Base-by-base conservation (phyloP, 1,284 basidiomycete genomes). In the Peniophora sp. region DNA sequence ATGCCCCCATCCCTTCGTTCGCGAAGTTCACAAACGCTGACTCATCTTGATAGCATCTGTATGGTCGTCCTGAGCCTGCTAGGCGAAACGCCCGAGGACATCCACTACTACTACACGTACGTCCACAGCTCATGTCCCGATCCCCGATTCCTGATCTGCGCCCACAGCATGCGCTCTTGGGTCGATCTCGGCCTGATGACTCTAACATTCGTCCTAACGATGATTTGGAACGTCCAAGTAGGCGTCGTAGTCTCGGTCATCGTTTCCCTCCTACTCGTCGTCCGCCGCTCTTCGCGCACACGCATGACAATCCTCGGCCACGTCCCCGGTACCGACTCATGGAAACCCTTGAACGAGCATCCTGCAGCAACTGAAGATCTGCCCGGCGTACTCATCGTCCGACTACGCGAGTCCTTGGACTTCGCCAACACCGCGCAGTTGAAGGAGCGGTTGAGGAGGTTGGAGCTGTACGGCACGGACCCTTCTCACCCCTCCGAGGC, bases 361-460 rank as follows among this genome's bases (percentile, higher is more conserved):
- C 79, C 83, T 0, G 85, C 88, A 52, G 85, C 83, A 1, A 76
- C 83, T 51, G 86, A 91, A 59, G 85, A 85, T 56, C 77, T 85
- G 47, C 77, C 83, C 1, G 90, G 91, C 1, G 85, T 85, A 23
- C 71, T 95, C 41, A 92, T 94, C 52, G 77, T 94, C 2, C 73
- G 89, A 23, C 83, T 95, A 47, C 71, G 88, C 42, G 91, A 94
- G 68, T 85, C 80, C 57, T 69, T 94, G 11, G 85, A 89, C 58
- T 94, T 94, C 60, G 89, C 92, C 18, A 96, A 96, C 63, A 92
- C 92, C 17, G 88, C 89, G 32, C 90, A 93, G 58, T 69, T 95
- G n/a, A 89, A 89, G 71, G 94, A 95, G 63, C 83, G 94, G 20
- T 69, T 97, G 17, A 76, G 92, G 36, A 70, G 89, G 47, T 70